Evolutionary conservation across 768 basidiomycete species (phyloP).

Genomic region (Tricholoma bakamatsutake): DNA sequence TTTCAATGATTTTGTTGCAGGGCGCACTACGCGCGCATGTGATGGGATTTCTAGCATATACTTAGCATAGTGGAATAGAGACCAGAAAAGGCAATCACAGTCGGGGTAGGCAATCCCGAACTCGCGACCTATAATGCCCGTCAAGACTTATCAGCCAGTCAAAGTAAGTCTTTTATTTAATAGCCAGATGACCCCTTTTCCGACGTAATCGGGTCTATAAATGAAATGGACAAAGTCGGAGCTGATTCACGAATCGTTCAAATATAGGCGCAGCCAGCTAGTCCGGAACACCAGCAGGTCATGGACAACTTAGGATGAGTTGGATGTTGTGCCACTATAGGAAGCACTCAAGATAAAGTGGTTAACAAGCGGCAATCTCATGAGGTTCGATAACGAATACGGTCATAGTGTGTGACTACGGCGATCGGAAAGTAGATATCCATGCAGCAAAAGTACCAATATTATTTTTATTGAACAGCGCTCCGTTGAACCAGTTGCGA

Average conservation of each 20-base stretch:
- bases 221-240: background rate
- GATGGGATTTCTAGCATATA: background rate
- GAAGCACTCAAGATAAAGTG: no score
- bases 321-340: background rate
- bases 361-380: background rate
- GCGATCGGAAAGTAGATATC: no score
- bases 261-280: background rate
- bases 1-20: background rate
- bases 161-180: background rate
- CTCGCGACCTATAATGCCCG: background rate
- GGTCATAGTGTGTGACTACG: no score
- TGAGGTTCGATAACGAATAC: background rate
- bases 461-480: background rate
- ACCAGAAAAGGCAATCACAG: background rate
- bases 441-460: background rate
- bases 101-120: background rate
- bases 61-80: background rate
- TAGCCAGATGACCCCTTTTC: background rate
- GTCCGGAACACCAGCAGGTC: background rate
- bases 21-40: background rate
- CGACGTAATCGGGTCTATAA: background rate
- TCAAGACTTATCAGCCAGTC: background rate
- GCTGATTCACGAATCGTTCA: background rate
- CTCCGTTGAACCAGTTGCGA: background rate
- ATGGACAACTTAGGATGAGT: background rate